Evolutionary conservation across 2,329 filamentous ascomycete species (phyloP), one percentile per base, ranked within the genome.

Genomic region (Kalaharituber pfeilii): DNA sequence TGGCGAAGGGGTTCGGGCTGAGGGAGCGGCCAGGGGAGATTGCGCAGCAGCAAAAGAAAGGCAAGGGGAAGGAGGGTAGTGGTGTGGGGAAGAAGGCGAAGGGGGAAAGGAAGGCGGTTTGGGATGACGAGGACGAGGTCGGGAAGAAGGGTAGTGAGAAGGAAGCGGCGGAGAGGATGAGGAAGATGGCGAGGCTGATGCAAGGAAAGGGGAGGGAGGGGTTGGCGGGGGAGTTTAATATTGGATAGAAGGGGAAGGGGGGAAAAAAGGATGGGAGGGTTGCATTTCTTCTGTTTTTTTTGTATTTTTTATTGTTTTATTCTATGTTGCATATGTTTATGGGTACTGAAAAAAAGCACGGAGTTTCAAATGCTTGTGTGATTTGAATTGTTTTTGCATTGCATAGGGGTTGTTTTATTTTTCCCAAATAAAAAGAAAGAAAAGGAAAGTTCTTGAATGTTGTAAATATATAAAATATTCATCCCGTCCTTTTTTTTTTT

Each of bases 1-100:
- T 91, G 60, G 89, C 89, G 6, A 98, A 98, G 73, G 86, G 84
- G 25, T 98, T 94, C 66, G 91, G 81, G 1, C 71, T 98, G 61
- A 76, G 93, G 59, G 91, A 98, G 67, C 80, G 86, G 28, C 91
- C 91, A 0, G 83, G 84, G 4, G 83, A 84, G 50, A 93, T 98
- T 78, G 69, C 33, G 76, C 75, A 50, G 28, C 22, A 53, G 57
- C 5, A 59, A 59, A 30, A 60, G 57, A 5, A 67, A 65, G 25
- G 67, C 68, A 66, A 36, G 70, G 66, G 53, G 67, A 66, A 45
- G 68, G 49, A 65, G 64, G 13, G 66, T 65, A 60, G 65, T 63
- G 64, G 64, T 33, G 66, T 63, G 0, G 66, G 65, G 49, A 63
- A 65, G 45, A 64, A 66, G 54, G 20, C 24, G 24, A 62, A 63